Evolutionary conservation across 805 yeast species (phyloP).

Genomic region (Saturnispora gosingensis): DNA sequence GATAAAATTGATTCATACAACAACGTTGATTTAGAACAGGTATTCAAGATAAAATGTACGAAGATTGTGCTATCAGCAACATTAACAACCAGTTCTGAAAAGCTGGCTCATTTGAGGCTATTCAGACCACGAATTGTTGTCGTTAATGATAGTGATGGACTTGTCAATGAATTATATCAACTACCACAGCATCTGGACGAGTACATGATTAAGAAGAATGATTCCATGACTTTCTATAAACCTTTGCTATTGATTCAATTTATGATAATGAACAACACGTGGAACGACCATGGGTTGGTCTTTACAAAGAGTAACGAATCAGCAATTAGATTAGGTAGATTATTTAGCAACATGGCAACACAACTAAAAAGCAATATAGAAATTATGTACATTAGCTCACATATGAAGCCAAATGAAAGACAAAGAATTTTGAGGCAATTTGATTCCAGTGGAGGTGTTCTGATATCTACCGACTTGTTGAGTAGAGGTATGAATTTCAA

Average conservation of each 20-base stretch:
- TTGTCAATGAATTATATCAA: slow-evolving; percentile 48
- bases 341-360: slow-evolving; percentile 36
- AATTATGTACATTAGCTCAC: slow-evolving; percentile 48
- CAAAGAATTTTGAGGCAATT: slow-evolving; percentile 52
- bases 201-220: slow-evolving; percentile 21
- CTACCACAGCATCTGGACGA: slow-evolving; percentile 44
- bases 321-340: slow-evolving; percentile 65
- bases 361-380: slow-evolving; percentile 14
- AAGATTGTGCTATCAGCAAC: slow-evolving; percentile 87
- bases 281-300: slow-evolving; percentile 36
- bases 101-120: slow-evolving; percentile 62
- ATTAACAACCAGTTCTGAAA: slow-evolving; percentile 85
- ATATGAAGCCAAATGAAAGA: slow-evolving; percentile 44
- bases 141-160: slow-evolving; percentile 43
- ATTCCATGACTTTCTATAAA: slow-evolving; percentile 38
- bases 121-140: slow-evolving; percentile 64
- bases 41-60: slow-evolving; percentile 36
- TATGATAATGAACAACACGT: slow-evolving; percentile 26
- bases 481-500: slow-evolving; percentile 91
- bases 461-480: slow-evolving; percentile 81
- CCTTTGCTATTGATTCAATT: slow-evolving; percentile 65
- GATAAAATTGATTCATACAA: slow-evolving; percentile 23
- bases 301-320: slow-evolving; percentile 80
- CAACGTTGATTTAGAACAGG: slow-evolving; percentile 26
- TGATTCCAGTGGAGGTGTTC: slow-evolving; percentile 36